A percentile compares a stretch with the other conserved stretches of the same genome.
phyloP scores from a whole-genome alignment of 2,329 filamentous ascomycete species.

The Alternaria incomplexa region DNA sequence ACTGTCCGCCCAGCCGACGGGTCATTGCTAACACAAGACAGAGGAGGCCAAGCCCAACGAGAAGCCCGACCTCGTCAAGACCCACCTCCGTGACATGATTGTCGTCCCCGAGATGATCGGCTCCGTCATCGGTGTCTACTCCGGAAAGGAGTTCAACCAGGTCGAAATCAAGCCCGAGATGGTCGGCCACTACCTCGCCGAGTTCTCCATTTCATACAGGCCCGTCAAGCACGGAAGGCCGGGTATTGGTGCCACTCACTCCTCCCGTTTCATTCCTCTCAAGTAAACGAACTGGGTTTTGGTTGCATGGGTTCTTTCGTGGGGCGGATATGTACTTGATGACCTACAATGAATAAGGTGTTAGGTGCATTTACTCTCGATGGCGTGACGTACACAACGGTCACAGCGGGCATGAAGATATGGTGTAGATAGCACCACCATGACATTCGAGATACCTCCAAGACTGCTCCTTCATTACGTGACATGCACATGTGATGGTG shows the following conservation, averaged over 20 bases:
- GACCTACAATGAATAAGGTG: conserved; percentile 49
- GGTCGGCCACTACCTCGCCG: conserved; percentile 98
- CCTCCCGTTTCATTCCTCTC: conserved; percentile 99
- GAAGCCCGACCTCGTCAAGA: conserved; percentile 99
- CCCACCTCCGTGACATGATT: conserved; percentile 99
- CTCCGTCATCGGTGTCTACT: conserved; percentile 98
- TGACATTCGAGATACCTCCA: conserved; percentile 42
- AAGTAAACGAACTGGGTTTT: conserved; percentile 71
- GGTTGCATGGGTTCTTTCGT: conserved; percentile 50
- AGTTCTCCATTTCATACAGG: conserved; percentile 99
- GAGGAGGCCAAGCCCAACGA: conserved; percentile 75
- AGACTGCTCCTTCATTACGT: background rate
- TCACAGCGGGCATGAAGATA: conserved; percentile 38
- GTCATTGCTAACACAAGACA: conserved; percentile 2
- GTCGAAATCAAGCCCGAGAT: conserved; percentile 99
- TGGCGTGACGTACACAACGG: conserved; percentile 40
- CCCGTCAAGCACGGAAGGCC: conserved; percentile 99
- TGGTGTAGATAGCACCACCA: conserved; percentile 39
- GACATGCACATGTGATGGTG: background rate
- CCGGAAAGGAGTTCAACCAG: conserved; percentile 99
- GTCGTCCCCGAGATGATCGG: conserved; percentile 99
- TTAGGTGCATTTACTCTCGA: conserved; percentile 47
- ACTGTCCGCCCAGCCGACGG: background rate
- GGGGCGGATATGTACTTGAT: conserved; percentile 48
- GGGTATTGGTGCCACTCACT: conserved; percentile 99